A percentile compares a stretch with the other conserved stretches of the same genome.
phyloP scores from a whole-genome alignment of 1,139 yeast species.

The Scheffersomyces stambukii region DNA sequence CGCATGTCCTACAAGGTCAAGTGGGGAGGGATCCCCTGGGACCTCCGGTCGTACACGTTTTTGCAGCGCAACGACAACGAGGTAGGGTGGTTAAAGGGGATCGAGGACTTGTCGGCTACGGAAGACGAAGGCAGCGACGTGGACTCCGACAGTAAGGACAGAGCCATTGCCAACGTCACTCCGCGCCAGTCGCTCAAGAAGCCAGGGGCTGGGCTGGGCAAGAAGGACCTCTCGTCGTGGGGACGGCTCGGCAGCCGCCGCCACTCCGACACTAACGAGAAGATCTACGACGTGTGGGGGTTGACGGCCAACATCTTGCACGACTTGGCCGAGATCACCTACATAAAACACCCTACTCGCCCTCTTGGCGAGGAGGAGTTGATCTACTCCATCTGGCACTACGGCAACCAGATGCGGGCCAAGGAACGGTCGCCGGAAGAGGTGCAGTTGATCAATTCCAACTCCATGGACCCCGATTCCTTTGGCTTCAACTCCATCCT shows the following conservation, averaged over 20 bases:
- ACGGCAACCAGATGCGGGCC: slow-evolving; percentile 44
- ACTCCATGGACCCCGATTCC: slow-evolving; percentile 21
- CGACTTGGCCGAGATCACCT: slow-evolving; percentile 66
- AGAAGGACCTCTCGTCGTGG: slow-evolving; percentile 22
- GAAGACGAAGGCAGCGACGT: slow-evolving; percentile 37
- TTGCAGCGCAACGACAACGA: slow-evolving; percentile 54
- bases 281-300: slow-evolving; percentile 80
- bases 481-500: slow-evolving; percentile 50
- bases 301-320: slow-evolving; percentile 81
- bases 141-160: slow-evolving; percentile 11
- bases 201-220: slow-evolving; percentile 5
- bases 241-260: slow-evolving; percentile 41
- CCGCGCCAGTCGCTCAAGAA: background rate
- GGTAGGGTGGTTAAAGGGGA: slow-evolving; percentile 57
- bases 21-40: slow-evolving; percentile 76
- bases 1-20: slow-evolving; percentile 35
- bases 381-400: slow-evolving; percentile 50
- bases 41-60: slow-evolving; percentile 56
- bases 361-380: slow-evolving; percentile 64
- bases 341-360: slow-evolving; percentile 12
- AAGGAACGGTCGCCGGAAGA: slow-evolving; percentile 33
- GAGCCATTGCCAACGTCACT: slow-evolving; percentile 4
- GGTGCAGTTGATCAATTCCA: slow-evolving; percentile 30
- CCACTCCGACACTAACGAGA: slow-evolving; percentile 34
- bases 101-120: slow-evolving; percentile 52